Evolutionary conservation across 2,329 filamentous ascomycete species (phyloP).

Genomic region (Rhynchosporium secalis): DNA sequence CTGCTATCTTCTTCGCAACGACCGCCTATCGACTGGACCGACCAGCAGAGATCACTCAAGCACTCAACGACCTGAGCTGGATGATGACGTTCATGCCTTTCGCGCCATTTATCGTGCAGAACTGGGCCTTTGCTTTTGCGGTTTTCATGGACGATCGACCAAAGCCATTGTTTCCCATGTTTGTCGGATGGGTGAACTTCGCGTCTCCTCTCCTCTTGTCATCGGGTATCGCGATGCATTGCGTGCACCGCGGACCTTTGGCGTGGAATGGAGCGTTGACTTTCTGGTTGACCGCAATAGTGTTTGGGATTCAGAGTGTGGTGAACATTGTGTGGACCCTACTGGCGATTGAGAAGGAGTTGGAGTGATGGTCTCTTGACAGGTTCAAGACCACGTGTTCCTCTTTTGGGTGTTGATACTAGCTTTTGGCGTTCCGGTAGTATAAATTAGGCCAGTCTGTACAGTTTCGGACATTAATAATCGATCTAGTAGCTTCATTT

Average conservation of each 20-base stretch:
- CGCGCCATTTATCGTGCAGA: slow-evolving; percentile 16
- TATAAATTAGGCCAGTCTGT: too few species aligned
- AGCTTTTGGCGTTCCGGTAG: too few species aligned
- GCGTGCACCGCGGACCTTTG: slow-evolving; percentile 13
- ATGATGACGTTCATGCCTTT: slow-evolving; percentile 18
- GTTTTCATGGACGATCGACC: slow-evolving; percentile 13
- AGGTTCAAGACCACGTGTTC: slow-evolving; percentile 39
- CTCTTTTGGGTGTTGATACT: too few species aligned
- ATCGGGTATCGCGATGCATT: slow-evolving; percentile 14
- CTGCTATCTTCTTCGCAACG: slow-evolving; percentile 31
- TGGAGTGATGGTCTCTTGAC: slow-evolving; percentile 35
- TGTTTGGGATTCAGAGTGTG: slow-evolving; percentile 2
- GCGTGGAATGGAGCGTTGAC: slow-evolving; percentile 22
- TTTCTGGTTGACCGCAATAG: slow-evolving; percentile 17
- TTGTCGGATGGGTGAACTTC: slow-evolving; percentile 12
- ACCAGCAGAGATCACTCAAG: slow-evolving; percentile 31
- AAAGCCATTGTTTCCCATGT: slow-evolving; percentile 16
- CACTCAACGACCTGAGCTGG: slow-evolving; percentile 29
- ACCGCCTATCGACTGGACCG: slow-evolving; percentile 32
- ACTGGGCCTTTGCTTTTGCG: slow-evolving; percentile 15
- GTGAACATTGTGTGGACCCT: neutral
- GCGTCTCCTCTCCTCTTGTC: slow-evolving; percentile 10
- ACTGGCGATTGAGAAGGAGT: neutral
- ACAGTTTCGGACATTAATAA: too few species aligned
- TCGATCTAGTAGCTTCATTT: too few species aligned